A percentile compares a stretch with the other conserved stretches of the same genome.
Conservation (phyloP, 129 eudicot species). For the Artemisia tridentata region DNA sequence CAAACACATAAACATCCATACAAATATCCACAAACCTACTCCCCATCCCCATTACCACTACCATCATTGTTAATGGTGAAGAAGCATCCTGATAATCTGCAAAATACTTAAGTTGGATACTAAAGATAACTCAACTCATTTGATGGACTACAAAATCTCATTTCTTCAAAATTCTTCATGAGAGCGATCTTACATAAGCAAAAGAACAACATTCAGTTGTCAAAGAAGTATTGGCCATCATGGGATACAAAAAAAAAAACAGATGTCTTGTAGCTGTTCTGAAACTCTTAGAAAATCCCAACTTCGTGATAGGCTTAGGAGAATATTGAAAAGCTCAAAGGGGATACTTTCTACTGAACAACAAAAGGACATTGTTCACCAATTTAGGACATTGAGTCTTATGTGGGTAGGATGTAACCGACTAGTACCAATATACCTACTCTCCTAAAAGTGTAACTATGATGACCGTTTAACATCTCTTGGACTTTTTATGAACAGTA, state of each 20-base stretch:
- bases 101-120: too few relatives aligned
- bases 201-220: background rate
- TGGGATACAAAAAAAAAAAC: slow-evolving; percentile 95
- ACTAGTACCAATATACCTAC: slow-evolving; percentile 45
- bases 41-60: too few relatives aligned
- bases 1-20: too few relatives aligned
- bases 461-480: background rate
- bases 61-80: too few relatives aligned
- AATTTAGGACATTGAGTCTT: slow-evolving; percentile 50
- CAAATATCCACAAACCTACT: too few relatives aligned
- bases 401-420: slow-evolving; percentile 66
- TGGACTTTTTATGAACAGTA: too few relatives aligned
- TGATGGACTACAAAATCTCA: too few relatives aligned
- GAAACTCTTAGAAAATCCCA: slow-evolving; percentile 43
- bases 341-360: slow-evolving; percentile 56
- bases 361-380: slow-evolving; percentile 60
- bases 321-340: slow-evolving; percentile 35
- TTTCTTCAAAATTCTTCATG: too few relatives aligned
- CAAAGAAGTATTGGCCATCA: slow-evolving; percentile 75
- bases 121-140: too few relatives aligned
- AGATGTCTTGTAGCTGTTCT: slow-evolving; percentile 48
- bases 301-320: slow-evolving; percentile 52
- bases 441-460: slow-evolving; percentile 30
- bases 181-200: too few relatives aligned
- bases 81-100: too few relatives aligned